Conservation (phyloP, 169 alveolate species). For the Plasmodium knowlesi region DNA sequence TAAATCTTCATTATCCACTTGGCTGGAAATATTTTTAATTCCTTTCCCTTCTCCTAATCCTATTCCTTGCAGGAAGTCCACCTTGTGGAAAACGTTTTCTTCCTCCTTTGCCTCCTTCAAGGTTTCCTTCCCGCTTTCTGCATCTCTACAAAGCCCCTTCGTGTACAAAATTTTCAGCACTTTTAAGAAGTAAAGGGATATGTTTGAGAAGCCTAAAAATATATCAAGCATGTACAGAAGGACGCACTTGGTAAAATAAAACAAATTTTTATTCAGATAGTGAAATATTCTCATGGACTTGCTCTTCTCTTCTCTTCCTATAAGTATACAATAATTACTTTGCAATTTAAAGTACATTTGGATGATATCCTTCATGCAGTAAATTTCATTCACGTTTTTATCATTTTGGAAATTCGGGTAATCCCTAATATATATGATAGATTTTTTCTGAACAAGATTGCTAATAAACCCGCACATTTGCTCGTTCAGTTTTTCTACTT, state of each 20-base stretch:
- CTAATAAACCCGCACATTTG: conserved; percentile 15
- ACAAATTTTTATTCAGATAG: conserved; percentile 51
- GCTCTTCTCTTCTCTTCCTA: background rate
- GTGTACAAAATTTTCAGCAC: conserved; percentile 68
- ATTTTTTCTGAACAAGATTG: conserved; percentile 6
- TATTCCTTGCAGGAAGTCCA: conserved; percentile 79
- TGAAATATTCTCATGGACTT: conserved; percentile 15
- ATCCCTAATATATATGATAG: conserved; percentile 52
- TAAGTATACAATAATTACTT: background rate
- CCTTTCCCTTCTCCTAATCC: conserved; percentile 85
- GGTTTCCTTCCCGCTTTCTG: conserved; percentile 78
- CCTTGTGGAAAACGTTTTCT: conserved; percentile 81
- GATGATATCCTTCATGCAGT: conserved; percentile 30
- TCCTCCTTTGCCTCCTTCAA: conserved; percentile 79
- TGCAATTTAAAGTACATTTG: background rate
- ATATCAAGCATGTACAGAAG: conserved; percentile 44
- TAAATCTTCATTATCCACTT: conserved; percentile 84
- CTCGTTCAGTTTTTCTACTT: conserved; percentile 19
- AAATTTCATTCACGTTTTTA: conserved; percentile 33
- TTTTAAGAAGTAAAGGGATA: conserved; percentile 63
- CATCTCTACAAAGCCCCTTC: conserved; percentile 77
- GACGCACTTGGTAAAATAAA: conserved; percentile 32
- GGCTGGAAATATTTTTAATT: conserved; percentile 80
- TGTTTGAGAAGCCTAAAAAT: conserved; percentile 58
- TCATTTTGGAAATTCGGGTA: conserved; percentile 63